phyloP scores from a whole-genome alignment of 768 basidiomycete species.

The Rhizopogon sp. region DNA sequence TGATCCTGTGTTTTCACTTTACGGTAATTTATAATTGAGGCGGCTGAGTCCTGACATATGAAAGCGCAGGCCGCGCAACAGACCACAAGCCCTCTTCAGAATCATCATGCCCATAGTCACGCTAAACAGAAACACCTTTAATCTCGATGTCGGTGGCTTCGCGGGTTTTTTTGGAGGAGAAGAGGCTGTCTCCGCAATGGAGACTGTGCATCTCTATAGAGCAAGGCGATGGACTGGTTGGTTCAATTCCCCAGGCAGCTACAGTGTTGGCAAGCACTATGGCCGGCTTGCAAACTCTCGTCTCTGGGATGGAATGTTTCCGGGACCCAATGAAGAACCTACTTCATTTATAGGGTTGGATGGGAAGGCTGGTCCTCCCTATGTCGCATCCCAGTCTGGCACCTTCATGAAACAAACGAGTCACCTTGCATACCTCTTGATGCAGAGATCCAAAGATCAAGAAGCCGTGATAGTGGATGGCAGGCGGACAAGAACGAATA shows the following conservation, averaged over 20 bases:
- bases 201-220: slow-evolving; percentile 26
- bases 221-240: slow-evolving; percentile 29
- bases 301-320: slow-evolving; percentile 28
- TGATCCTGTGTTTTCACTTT: background rate
- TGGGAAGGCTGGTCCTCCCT: slow-evolving; percentile 22
- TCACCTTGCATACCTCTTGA: slow-evolving; percentile 26
- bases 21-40: too few relatives aligned
- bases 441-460: slow-evolving; percentile 11
- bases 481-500: slow-evolving; percentile 14
- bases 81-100: slow-evolving; percentile 3
- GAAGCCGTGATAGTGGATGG: slow-evolving; percentile 1
- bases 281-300: slow-evolving; percentile 22
- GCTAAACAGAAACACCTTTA: slow-evolving; percentile 8
- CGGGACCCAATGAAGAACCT: slow-evolving; percentile 22
- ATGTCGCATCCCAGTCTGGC: slow-evolving; percentile 22
- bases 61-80: too few relatives aligned
- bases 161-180: slow-evolving; percentile 35
- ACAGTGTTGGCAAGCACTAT: slow-evolving; percentile 27
- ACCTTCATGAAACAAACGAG: slow-evolving; percentile 23
- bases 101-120: slow-evolving; percentile 2
- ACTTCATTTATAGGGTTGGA: slow-evolving; percentile 22
- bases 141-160: slow-evolving; percentile 26
- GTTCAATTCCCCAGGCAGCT: slow-evolving; percentile 35
- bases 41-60: background rate
- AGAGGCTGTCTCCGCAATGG: slow-evolving; percentile 33